Percentiles rank a stretch among this genome's conserved stretches.
These are phyloP conservation scores for Talaromyces sp. DNA, from an alignment of 2,329 filamentous ascomycete species.

Conservation along the genomic window DNA sequence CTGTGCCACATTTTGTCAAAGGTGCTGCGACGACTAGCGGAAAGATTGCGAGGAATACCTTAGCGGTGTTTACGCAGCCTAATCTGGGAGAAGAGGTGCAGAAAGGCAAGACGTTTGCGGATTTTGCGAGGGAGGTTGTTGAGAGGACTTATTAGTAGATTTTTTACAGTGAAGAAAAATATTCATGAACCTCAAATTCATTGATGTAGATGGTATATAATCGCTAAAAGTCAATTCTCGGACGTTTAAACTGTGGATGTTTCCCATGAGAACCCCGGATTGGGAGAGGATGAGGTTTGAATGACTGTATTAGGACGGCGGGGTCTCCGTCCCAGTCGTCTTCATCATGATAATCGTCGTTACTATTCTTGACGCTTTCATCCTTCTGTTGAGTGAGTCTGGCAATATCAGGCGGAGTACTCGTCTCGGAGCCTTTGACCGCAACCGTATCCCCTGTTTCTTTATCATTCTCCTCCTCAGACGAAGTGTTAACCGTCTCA, in stretches of 20 bases:
- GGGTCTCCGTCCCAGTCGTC: background rate
- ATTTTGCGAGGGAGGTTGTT: constrained; percentile 76
- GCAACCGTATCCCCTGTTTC: background rate
- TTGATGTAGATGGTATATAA: constrained; percentile 1
- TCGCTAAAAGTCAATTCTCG: background rate
- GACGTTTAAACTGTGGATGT: constrained; percentile 7
- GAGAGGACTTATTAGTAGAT: constrained; percentile 62
- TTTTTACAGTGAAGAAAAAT: background rate
- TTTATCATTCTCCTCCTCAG: constrained; percentile 14
- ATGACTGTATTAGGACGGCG: background rate
- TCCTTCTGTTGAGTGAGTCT: background rate
- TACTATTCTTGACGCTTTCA: background rate
- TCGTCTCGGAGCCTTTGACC: background rate
- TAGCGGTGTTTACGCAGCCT: constrained; percentile 96
- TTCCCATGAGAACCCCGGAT: background rate
- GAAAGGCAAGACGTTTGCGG: constrained; percentile 69
- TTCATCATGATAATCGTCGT: background rate
- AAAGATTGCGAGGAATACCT: constrained; percentile 73
- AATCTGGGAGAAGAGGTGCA: constrained; percentile 73
- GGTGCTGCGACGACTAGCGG: constrained; percentile 61
- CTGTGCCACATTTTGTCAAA: constrained; percentile 91
- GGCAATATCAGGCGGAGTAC: background rate
- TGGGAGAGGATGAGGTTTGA: background rate
- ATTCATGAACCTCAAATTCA: background rate
- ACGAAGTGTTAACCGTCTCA: constrained; percentile 6